phyloP scores from a whole-genome alignment of 1,139 yeast species.

The Yamadazyma blattariae region DNA sequence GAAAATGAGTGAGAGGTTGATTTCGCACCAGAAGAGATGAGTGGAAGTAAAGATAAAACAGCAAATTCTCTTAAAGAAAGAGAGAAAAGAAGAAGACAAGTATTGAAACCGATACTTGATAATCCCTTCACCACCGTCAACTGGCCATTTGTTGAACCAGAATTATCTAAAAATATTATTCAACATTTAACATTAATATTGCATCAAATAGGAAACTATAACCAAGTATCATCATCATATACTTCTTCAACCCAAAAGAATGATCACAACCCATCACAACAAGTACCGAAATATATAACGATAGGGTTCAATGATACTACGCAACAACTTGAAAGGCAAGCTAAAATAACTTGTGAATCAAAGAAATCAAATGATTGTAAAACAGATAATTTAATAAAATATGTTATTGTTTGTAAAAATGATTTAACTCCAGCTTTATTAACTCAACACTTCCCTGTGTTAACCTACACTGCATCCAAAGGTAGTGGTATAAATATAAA shows the following conservation, averaged over 20 bases:
- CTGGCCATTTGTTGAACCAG: slow-evolving; percentile 52
- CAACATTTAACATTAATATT: slow-evolving; percentile 40
- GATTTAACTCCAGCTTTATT: slow-evolving; percentile 51
- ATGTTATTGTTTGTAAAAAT: slow-evolving; percentile 52
- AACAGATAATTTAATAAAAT: slow-evolving; percentile 20
- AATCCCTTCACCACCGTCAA: slow-evolving; percentile 54
- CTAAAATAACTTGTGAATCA: slow-evolving; percentile 14
- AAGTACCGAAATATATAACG: slow-evolving; percentile 24
- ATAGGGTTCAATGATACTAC: slow-evolving; percentile 59
- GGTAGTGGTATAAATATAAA: slow-evolving; percentile 29
- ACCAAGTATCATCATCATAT: slow-evolving; percentile 13
- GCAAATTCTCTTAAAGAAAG: slow-evolving; percentile 37
- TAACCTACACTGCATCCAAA: slow-evolving; percentile 45
- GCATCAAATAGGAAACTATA: slow-evolving; percentile 34
- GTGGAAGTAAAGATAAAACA: neutral
- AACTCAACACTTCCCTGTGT: slow-evolving; percentile 50
- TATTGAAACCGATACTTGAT: slow-evolving; percentile 59
- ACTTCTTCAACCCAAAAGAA: slow-evolving; percentile 32
- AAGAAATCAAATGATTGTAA: neutral
- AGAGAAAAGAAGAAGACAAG: slow-evolving; percentile 47
- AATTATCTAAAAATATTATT: slow-evolving; percentile 33
- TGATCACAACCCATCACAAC: too few relatives aligned
- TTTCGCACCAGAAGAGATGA: slow-evolving; percentile 4
- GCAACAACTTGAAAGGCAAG: slow-evolving; percentile 47
- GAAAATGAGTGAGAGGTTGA: too few relatives aligned